A percentile compares a stretch with the other conserved stretches of the same genome.
Conservation (phyloP, 1,284 basidiomycete genomes). For the Melanopsichium pennsylvanicum region DNA sequence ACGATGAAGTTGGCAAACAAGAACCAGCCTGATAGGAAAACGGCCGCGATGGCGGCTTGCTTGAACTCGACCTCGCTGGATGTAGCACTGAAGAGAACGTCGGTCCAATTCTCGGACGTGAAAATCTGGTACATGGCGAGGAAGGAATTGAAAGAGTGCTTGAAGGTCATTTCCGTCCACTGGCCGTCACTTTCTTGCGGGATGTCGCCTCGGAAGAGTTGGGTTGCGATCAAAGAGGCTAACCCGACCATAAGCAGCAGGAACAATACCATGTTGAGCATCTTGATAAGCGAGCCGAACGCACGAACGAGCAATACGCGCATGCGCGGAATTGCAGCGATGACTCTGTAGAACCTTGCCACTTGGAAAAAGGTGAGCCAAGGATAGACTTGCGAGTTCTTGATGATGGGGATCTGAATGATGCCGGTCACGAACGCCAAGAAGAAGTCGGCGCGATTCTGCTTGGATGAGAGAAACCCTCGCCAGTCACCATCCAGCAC, state of each 20-base stretch:
- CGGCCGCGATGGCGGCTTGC: constrained; percentile 77
- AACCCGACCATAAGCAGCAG: constrained; percentile 88
- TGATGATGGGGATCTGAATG: constrained; percentile 84
- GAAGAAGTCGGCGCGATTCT: constrained; percentile 82
- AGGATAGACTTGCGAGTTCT: constrained; percentile 74
- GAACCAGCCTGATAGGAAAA: constrained; percentile 87
- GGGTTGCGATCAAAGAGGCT: constrained; percentile 80
- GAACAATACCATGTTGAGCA: constrained; percentile 93
- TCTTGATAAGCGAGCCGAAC: constrained; percentile 89
- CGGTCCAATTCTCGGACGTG: constrained; percentile 94
- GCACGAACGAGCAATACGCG: constrained; percentile 70
- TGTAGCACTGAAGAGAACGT: constrained; percentile 78
- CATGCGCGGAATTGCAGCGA: constrained; percentile 87
- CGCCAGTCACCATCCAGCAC: constrained; percentile 84
- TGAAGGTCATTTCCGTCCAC: constrained; percentile 76
- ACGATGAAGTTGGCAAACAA: constrained; percentile 93
- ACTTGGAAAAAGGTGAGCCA: constrained; percentile 94
- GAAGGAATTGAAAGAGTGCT: constrained; percentile 87
- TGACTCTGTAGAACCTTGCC: constrained; percentile 89
- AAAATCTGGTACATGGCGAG: constrained; percentile 87
- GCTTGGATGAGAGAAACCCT: constrained; percentile 74
- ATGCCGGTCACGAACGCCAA: constrained; percentile 81
- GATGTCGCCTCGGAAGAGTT: constrained; percentile 80
- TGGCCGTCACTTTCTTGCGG: constrained; percentile 60
- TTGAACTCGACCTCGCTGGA: constrained; percentile 74